Base-by-base conservation (phyloP, 441 rosid genomes). In the Macaranga tanarius region DNA sequence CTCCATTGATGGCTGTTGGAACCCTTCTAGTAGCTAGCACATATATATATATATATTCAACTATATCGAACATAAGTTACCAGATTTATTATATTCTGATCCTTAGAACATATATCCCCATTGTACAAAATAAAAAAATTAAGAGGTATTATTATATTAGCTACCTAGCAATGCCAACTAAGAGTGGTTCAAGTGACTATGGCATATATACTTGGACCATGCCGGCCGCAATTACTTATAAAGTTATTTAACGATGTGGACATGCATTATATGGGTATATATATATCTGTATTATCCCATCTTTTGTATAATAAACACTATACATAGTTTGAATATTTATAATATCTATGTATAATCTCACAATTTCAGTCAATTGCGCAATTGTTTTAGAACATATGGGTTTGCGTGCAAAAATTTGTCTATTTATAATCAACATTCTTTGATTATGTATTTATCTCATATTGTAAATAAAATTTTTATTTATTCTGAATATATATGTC, bases 141-240 rank as follows among this genome's bases (percentile, higher is more conserved):
- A 55, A 25, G 38, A 13, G 13, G 50, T 3, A 34, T 34, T 44
- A 63, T 67, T 80, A 69, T 44, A 65, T 64, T 74, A 57, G 31
- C n/a, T 25, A 65, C 40, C 56, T 60, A 59, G 55, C 66, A 48
- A 15, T 68, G 67, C 75, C 80, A 83, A 76, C 80, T 68, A 75
- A 69, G 85, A 75, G 79, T 62, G 87, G 83, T 64, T 70, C 75
- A 64, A 62, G 79, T 78, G 82, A 75, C 56, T 23, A 70, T 22
- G 76, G 80, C 73, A 73, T 77, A 68, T 77, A 50, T 73, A 56
- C 56, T 12, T 47, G 71, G 68, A 63, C 74, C 73, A 72, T 55
- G 73, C 52, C 55, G 19, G 75, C 76, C 42, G 71, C 17, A 13
- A 13, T 13, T 64, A 60, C 20, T 17, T 67, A 31, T 38, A 59